Evolutionary conservation across 208 protist genomes (phyloP), one percentile per base, ranked within the genome.

Genomic region (Acanthamoeba lenticulata): DNA sequence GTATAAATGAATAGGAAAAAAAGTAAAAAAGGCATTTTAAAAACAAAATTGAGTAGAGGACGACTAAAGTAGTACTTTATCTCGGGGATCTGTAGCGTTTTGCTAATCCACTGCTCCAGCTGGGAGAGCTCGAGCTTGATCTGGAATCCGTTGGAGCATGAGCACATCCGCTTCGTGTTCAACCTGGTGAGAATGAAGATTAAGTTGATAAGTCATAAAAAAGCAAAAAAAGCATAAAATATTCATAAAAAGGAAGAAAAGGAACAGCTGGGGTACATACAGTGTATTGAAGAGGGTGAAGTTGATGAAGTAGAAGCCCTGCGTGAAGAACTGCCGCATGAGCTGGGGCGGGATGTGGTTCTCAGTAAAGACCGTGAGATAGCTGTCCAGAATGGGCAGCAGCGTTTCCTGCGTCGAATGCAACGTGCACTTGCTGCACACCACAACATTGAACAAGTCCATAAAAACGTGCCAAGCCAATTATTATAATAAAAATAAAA

Each of bases 71-170:
- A 57, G 47, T 69, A 93, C 52, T 79, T 77, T 24, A 93, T 79
- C 40, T 77, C 62, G n/a, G 62, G 88, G 11, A 62, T 49, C n/a
- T 57, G 42, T 6, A 93, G 44, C 6, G 88, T 93, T 32, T 93
- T 93, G 32, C 88, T 93, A 24, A 93, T 93, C 88, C 88, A 93
- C 88, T 93, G 88, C 32, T 93, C 88, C 4, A 93, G 44, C 29
- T 93, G 52, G 7, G 88, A 93, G 2, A 93, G 44, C 57, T 93
- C 88, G n/a, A 93, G 47, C 44, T 93, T 93, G 42, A 93, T 77
- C 42, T 93, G 88, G 40, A 93, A 93, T 1, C 88, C 88, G 62
- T 93, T 93, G 36, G 88, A 69, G 32, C 88, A 93, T 32, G 88
- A 79, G 38, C 88, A 93, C 62, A 93, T 52, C 19, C 47, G 55